Base-by-base conservation (phyloP, 1,139 yeast species). In the Protomyces gravidus region DNA sequence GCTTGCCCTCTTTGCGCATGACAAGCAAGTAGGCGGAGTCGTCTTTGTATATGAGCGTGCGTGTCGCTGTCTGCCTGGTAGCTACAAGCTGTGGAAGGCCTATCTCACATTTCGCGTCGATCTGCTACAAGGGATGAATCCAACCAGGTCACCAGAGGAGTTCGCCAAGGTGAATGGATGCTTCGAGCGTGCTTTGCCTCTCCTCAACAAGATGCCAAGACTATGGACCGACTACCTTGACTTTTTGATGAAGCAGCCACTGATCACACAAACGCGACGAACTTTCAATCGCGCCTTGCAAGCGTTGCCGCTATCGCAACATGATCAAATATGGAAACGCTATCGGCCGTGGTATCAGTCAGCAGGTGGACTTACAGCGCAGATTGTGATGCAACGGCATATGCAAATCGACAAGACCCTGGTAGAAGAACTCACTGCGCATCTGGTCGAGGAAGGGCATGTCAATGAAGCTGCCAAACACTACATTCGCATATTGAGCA, bases 321-420 rank as follows among this genome's bases (percentile, higher is more conserved):
- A 86, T 68, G 70, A 70, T 5, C 65, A 72, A 25, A 72, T 88
- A 2, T 89, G 96, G 96, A 78, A 79, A 0, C 59, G 76, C 27
- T 83, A 78, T 66, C 66, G 83, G 25, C 67, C 72, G 30, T 84
- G 81, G 73, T 86, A 85, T 1, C 64, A 65, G 40, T 63, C 66
- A 0, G 71, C 78, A 21, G 79, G 81, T 9, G 81, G 80, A 1
- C 50, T 60, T 2, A 76, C 82, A 0, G 78, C 76, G 15, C 70
- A 73, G 40, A 55, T 65, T 23, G 69, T 84, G 3, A 80, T 80
- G 73, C 64, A 68, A 60, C 72, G 83, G 63, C 79, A 78, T 66
- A 68, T 79, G 32, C 73, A 73, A 40, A 78, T 74, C 63, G 66
- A 70, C 26, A 76, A 77, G 0, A 67, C 68, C 2, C 70, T 71